Evolutionary conservation across 495 filamentous ascomycete species (phyloP).

Genomic region (Penicillium roqueforti): DNA sequence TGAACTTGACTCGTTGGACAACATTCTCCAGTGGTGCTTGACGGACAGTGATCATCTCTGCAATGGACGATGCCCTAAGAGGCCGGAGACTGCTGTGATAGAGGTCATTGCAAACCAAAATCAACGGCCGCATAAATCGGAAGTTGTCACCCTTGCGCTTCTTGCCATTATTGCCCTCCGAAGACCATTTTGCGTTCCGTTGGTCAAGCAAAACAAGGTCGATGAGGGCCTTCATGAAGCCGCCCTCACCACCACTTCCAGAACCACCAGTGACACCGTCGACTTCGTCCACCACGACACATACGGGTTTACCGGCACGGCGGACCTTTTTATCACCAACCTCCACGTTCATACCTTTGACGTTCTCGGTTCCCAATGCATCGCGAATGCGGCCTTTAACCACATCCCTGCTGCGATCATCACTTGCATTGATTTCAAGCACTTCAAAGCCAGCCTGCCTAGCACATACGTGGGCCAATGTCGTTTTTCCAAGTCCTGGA

Average conservation of each 20-base stretch:
- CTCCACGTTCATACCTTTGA: constrained; percentile 71
- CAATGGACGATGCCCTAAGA: constrained; percentile 71
- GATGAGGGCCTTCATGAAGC: constrained; percentile 91
- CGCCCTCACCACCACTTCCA: constrained; percentile 67
- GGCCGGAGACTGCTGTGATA: constrained; percentile 86
- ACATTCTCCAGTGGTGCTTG: constrained; percentile 85
- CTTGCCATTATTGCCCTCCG: constrained; percentile 36
- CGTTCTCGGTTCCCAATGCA: constrained; percentile 84
- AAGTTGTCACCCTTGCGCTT: constrained; percentile 77
- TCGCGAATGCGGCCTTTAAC: constrained; percentile 87
- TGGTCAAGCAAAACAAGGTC: constrained; percentile 82
- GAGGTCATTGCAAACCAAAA: constrained; percentile 96
- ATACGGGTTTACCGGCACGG: constrained; percentile 80
- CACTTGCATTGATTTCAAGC: constrained; percentile 92
- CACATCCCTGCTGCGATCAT: constrained; percentile 92
- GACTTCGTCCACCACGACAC: constrained; percentile 93
- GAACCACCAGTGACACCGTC: constrained; percentile 85
- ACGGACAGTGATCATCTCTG: constrained; percentile 89
- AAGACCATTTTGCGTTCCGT: constrained; percentile 59
- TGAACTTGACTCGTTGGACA: constrained; percentile 70
- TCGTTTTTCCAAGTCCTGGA: constrained; percentile 93
- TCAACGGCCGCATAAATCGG: constrained; percentile 77
- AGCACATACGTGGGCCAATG: constrained; percentile 92
- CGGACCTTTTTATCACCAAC: constrained; percentile 58
- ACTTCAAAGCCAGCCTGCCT: constrained; percentile 93